These are phyloP conservation scores for Acer saccharum DNA, from an alignment of 345 rosid species.

Conservation along the genomic window DNA sequence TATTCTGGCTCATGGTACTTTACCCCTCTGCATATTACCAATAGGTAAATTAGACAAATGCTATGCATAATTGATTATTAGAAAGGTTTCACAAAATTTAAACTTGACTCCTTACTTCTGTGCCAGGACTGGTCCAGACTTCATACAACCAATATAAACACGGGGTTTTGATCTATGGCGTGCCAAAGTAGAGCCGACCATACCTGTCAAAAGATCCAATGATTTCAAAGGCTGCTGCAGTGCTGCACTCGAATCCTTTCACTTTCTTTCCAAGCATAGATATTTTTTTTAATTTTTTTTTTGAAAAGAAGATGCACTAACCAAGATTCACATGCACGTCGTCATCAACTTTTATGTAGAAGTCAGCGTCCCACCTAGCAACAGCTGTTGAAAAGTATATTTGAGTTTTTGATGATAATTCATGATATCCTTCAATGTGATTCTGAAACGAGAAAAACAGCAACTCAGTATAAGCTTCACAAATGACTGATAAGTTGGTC, in stretches of 20 bases:
- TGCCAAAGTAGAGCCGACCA: slow-evolving; percentile 78
- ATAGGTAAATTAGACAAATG: background rate
- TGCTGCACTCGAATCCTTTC: slow-evolving; percentile 2
- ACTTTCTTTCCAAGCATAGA: slow-evolving; percentile 13
- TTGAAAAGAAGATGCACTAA: slow-evolving; percentile 38
- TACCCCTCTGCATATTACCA: slow-evolving; percentile 59
- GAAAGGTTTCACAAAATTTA: background rate
- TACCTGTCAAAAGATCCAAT: slow-evolving; percentile 44
- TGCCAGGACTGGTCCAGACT: slow-evolving; percentile 91
- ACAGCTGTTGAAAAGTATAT: slow-evolving; percentile 66
- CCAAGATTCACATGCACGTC: slow-evolving; percentile 93
- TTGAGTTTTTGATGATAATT: slow-evolving; percentile 72
- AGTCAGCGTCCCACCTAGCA: slow-evolving; percentile 82
- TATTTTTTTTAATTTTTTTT: background rate
- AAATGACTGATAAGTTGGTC: background rate
- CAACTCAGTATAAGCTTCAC: slow-evolving; percentile 12
- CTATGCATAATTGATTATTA: background rate
- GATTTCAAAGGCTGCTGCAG: slow-evolving; percentile 13
- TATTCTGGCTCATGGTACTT: slow-evolving; percentile 93
- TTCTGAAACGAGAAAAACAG: slow-evolving; percentile 46
- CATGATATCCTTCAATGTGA: slow-evolving; percentile 79
- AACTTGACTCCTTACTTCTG: slow-evolving; percentile 61
- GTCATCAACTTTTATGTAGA: slow-evolving; percentile 78
- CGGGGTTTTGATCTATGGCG: slow-evolving; percentile 77
- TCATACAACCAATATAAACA: slow-evolving; percentile 95